These are phyloP conservation scores for Raffaelea ambrosiae DNA, from an alignment of 2,329 filamentous ascomycete genomes.

Conservation along the genomic window DNA sequence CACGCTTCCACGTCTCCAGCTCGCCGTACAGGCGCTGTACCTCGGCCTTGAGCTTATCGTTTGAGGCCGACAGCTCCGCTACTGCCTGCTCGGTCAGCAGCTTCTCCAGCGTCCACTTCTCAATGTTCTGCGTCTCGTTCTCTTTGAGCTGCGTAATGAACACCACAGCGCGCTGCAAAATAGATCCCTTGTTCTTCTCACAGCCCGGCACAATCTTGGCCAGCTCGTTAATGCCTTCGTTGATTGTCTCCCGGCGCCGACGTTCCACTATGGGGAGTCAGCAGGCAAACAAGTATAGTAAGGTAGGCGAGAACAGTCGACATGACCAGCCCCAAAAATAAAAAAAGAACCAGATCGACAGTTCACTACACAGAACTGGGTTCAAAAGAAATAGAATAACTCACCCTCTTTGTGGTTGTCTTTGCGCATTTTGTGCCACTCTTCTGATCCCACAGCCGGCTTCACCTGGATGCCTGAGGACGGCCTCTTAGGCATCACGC, in stretches of 20 bases:
- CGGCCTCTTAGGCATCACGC: conserved; percentile 10
- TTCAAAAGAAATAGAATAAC: conserved; percentile 16
- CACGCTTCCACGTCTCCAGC: conserved; percentile 69
- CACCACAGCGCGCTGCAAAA: conserved; percentile 83
- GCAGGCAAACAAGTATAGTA: conserved; percentile 1
- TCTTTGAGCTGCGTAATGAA: conserved; percentile 94
- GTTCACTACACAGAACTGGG: background rate
- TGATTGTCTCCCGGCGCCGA: conserved; percentile 93
- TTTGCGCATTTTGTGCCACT: conserved; percentile 96
- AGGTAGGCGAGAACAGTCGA: background rate
- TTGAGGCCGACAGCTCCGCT: conserved; percentile 75
- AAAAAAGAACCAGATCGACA: background rate
- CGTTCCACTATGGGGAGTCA: conserved; percentile 64
- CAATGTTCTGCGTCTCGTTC: conserved; percentile 87
- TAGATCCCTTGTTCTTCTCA: conserved; percentile 98
- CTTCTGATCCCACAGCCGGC: conserved; percentile 86
- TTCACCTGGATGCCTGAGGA: conserved; percentile 38
- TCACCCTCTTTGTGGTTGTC: conserved; percentile 98
- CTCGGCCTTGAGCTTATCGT: conserved; percentile 78
- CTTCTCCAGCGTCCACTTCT: conserved; percentile 90
- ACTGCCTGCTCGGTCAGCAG: conserved; percentile 83
- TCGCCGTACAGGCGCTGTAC: conserved; percentile 71
- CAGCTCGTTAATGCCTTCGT: conserved; percentile 96
- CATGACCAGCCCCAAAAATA: background rate
- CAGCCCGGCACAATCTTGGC: conserved; percentile 96